phyloP scores from a whole-genome alignment of 768 basidiomycete genomes.

The Collybia mongolica region DNA sequence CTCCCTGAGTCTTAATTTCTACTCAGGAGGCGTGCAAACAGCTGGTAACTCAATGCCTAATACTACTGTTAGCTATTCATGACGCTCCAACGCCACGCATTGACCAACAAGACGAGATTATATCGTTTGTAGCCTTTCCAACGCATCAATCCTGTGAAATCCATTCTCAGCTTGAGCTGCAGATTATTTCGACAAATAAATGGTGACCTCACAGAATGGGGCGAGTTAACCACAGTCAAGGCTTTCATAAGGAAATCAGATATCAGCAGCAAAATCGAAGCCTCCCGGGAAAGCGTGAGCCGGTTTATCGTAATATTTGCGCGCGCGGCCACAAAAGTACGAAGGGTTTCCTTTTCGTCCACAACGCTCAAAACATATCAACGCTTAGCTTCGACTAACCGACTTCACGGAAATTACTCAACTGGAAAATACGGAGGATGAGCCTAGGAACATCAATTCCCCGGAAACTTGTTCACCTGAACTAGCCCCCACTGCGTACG shows the following conservation, averaged over 20 bases:
- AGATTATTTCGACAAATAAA: neutral
- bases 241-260: neutral
- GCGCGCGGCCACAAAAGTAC: no score
- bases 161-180: neutral
- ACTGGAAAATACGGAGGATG: no score
- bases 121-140: neutral
- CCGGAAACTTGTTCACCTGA: no score
- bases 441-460: no score
- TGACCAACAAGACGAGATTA: no score
- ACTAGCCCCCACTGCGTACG: no score
- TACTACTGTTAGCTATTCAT: neutral
- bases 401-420: no score
- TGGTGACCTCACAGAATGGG: neutral
- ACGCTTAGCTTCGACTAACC: no score
- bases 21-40: neutral
- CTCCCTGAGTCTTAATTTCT: neutral
- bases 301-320: neutral
- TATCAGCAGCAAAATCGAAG: neutral
- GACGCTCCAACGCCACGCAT: no score
- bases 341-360: no score
- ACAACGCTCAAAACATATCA: no score
- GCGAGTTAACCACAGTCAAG: neutral
- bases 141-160: neutral
- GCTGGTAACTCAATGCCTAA: neutral
- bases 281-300: neutral